These are phyloP conservation scores for Sphagnum magellanicum DNA, from an alignment of 228 moss, liverwort and hornwort species.

Conservation along the genomic window DNA sequence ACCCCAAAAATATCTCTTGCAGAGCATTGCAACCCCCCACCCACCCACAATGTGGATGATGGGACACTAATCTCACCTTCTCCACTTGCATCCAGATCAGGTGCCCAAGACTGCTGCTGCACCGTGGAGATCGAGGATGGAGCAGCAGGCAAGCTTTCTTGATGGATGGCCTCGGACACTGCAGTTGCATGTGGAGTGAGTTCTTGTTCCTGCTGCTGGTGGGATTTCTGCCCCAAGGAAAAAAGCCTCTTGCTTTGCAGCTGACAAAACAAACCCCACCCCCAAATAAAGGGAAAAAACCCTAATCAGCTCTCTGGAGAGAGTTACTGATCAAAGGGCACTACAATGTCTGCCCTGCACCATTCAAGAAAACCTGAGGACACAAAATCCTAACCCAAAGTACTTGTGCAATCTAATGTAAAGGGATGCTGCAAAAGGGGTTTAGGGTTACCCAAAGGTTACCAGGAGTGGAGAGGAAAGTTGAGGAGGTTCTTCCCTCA, in stretches of 20 bases:
- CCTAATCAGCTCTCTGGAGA: background rate
- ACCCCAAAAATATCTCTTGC: background rate
- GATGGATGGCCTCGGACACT: slow-evolving; percentile 29
- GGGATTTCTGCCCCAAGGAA: slow-evolving; percentile 19
- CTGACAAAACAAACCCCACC: background rate
- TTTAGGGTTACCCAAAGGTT: background rate
- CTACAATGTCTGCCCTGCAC: slow-evolving; percentile 8
- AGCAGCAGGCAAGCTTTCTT: slow-evolving; percentile 2
- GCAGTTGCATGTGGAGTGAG: slow-evolving; percentile 43
- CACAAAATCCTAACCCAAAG: background rate
- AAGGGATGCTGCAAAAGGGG: slow-evolving; percentile 6
- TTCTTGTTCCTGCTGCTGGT: slow-evolving; percentile 22
- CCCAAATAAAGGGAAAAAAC: too few species aligned
- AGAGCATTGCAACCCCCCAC: background rate
- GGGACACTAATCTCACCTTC: slow-evolving; percentile 33
- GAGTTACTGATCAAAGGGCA: background rate
- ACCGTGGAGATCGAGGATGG: slow-evolving; percentile 11
- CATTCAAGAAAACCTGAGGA: background rate
- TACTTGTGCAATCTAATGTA: too few species aligned
- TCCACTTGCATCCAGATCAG: slow-evolving; percentile 28
- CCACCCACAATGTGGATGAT: too few species aligned
- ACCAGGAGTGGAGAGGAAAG: background rate
- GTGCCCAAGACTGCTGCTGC: slow-evolving; percentile 21
- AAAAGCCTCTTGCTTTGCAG: background rate
- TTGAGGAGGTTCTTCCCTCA: slow-evolving; percentile 26